A percentile compares a stretch with the other conserved stretches of the same genome.
Evolutionary conservation across 768 basidiomycete genomes (phyloP).

Genomic region (Boletellus emodensis): DNA sequence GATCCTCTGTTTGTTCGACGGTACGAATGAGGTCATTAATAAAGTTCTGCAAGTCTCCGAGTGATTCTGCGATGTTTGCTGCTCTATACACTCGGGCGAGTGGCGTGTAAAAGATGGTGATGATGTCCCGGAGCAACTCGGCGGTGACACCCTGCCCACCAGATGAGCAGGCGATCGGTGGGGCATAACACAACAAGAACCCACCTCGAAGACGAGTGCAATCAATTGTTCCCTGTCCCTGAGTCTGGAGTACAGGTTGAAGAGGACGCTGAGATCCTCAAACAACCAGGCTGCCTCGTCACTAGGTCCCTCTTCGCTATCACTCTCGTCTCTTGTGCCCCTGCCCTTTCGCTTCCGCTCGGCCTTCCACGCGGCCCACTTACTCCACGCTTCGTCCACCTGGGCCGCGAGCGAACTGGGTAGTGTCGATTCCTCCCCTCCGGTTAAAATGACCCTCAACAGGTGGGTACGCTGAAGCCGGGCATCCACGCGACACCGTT

Average conservation of each 20-base stretch:
- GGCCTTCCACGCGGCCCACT: constrained; percentile 71
- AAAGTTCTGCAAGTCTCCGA: constrained; percentile 89
- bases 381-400: constrained; percentile 71
- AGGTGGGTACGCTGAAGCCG: constrained; percentile 70
- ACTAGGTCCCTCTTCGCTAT: constrained; percentile 88
- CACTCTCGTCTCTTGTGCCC: constrained; percentile 43
- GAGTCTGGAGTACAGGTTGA: constrained; percentile 72
- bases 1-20: constrained; percentile 85
- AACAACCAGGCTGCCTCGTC: constrained; percentile 97
- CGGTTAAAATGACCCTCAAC: constrained; percentile 74
- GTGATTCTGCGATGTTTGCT: constrained; percentile 92
- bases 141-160: constrained; percentile 78
- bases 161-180: constrained; percentile 1
- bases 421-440: constrained; percentile 69
- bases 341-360: constrained; percentile 49
- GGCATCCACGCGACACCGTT: constrained; percentile 75
- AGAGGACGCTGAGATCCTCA: constrained; percentile 82
- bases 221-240: constrained; percentile 90
- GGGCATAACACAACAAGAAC: constrained; percentile 12
- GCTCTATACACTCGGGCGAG: constrained; percentile 96
- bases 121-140: constrained; percentile 94
- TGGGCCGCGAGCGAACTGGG: constrained; percentile 76
- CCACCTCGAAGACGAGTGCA: constrained; percentile 89
- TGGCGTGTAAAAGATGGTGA: constrained; percentile 97
- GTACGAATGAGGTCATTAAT: constrained; percentile 93